Percentiles rank a stretch among this genome's conserved stretches.
Evolutionary conservation across 352 stramenopile genomes (phyloP).

Genomic region (Sclerospora graminicola): DNA sequence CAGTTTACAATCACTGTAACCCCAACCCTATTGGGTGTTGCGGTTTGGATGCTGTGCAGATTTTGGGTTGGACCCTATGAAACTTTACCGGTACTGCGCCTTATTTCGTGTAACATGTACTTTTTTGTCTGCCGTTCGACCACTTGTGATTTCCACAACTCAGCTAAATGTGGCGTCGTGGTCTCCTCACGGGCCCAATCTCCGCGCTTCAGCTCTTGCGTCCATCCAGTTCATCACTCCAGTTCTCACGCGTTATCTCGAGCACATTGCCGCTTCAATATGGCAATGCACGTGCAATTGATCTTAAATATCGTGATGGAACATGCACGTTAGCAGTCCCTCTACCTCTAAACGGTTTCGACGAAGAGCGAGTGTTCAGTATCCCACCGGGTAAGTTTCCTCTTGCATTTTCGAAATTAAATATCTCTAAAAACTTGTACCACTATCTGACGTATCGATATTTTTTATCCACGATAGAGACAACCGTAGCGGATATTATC

Average conservation of each 20-base stretch:
- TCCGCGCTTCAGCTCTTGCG: background rate
- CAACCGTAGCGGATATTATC: slow-evolving; percentile 61
- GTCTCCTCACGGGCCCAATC: background rate
- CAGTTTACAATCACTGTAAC: too few relatives aligned
- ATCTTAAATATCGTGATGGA: slow-evolving; percentile 76
- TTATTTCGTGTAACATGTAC: too few relatives aligned
- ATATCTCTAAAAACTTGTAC: background rate
- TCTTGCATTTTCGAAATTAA: background rate
- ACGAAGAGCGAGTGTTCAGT: slow-evolving; percentile 72
- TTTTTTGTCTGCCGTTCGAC: background rate
- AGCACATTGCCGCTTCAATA: slow-evolving; percentile 14
- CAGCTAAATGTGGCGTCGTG: background rate
- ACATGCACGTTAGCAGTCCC: slow-evolving; percentile 65
- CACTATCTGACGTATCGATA: background rate
- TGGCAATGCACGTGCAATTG: slow-evolving; percentile 31
- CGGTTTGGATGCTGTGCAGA: too few relatives aligned
- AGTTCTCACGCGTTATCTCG: background rate
- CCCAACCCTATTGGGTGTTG: too few relatives aligned
- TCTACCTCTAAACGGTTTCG: slow-evolving; percentile 64
- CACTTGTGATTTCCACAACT: background rate
- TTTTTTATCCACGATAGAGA: slow-evolving; percentile 28
- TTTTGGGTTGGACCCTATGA: too few relatives aligned
- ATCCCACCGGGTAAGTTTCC: slow-evolving; percentile 44
- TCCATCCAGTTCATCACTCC: background rate
- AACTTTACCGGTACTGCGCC: too few relatives aligned